phyloP scores from a whole-genome alignment of 805 yeast species.

The Millerago galiae region DNA sequence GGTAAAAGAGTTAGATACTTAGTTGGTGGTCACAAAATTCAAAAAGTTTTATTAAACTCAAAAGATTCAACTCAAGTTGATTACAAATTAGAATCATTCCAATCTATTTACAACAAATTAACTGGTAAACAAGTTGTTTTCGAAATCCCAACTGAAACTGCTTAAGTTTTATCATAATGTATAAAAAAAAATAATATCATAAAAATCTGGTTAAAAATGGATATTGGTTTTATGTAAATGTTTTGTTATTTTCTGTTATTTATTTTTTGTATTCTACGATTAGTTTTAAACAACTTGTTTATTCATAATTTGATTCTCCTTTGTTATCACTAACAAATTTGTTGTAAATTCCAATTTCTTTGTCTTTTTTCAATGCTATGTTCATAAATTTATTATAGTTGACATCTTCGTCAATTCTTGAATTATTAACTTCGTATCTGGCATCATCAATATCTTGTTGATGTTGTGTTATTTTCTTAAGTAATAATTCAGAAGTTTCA shows the following conservation, averaged over 20 bases:
- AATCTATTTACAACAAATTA: slow-evolving; percentile 95
- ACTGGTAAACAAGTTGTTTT: slow-evolving; percentile 99
- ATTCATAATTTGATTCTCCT: background rate
- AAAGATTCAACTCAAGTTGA: slow-evolving; percentile 96
- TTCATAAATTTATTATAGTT: slow-evolving; percentile 18
- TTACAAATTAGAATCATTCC: slow-evolving; percentile 99
- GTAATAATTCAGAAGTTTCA: slow-evolving; percentile 2
- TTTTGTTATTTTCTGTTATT: background rate
- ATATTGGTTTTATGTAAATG: slow-evolving; percentile 4
- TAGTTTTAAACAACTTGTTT: background rate
- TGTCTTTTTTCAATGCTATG: slow-evolving; percentile 15
- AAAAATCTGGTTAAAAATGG: slow-evolving; percentile 10
- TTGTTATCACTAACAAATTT: slow-evolving; percentile 15
- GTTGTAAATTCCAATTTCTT: slow-evolving; percentile 10
- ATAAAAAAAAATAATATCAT: slow-evolving; percentile 9
- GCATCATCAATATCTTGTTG: slow-evolving; percentile 14
- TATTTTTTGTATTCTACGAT: background rate
- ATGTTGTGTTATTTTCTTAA: slow-evolving; percentile 16
- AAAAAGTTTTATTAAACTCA: slow-evolving; percentile 95
- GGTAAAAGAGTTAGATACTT: slow-evolving; percentile 99
- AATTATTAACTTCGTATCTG: slow-evolving; percentile 6
- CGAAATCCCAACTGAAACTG: slow-evolving; percentile 70
- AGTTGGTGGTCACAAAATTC: slow-evolving; percentile 98
- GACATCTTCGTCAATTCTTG: slow-evolving; percentile 8
- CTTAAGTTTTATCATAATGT: slow-evolving; percentile 26